Percentiles rank a stretch among this genome's conserved stretches.
Conservation (phyloP, 1,284 basidiomycete species). For the Heliocybe sulcata region DNA sequence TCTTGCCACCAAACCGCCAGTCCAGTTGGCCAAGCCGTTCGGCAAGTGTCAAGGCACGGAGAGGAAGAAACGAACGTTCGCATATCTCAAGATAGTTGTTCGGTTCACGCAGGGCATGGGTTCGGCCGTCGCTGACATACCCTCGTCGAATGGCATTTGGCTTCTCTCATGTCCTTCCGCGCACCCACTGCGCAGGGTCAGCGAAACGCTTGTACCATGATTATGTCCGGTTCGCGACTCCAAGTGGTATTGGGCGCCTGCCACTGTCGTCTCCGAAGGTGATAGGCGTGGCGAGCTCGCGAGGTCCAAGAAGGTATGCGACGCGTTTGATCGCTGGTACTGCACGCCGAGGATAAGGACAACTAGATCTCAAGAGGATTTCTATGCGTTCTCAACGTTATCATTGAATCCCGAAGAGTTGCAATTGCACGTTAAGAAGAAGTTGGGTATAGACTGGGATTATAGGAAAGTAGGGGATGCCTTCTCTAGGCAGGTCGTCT, state of each 20-base stretch:
- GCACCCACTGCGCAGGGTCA: neutral
- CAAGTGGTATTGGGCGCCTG: conserved; percentile 33
- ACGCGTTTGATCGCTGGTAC: neutral
- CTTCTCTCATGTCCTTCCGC: neutral
- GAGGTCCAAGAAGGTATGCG: conserved; percentile 65
- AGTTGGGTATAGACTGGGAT: conserved; percentile 66
- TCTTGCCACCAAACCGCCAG: too few species aligned
- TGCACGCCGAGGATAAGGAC: conserved; percentile 5
- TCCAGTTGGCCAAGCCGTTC: too few species aligned
- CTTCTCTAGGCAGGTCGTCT: conserved; percentile 70
- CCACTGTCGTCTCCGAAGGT: conserved; percentile 45
- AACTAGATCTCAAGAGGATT: conserved; percentile 74
- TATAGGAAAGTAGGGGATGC: conserved; percentile 48
- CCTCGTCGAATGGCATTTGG: neutral
- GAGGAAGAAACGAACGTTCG: neutral
- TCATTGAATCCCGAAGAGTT: conserved; percentile 72
- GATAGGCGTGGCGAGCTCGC: conserved; percentile 68
- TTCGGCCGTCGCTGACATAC: neutral
- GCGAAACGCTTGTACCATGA: conserved; percentile 44
- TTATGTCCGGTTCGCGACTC: conserved; percentile 55
- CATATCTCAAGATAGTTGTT: neutral
- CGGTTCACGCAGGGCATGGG: neutral
- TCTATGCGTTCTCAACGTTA: conserved; percentile 68
- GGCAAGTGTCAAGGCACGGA: too few species aligned
- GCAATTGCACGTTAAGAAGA: conserved; percentile 51